Evolutionary conservation across 345 rosid species (phyloP), one percentile per base, ranked within the genome.

Genomic region (Euphorbia tirucalli): DNA sequence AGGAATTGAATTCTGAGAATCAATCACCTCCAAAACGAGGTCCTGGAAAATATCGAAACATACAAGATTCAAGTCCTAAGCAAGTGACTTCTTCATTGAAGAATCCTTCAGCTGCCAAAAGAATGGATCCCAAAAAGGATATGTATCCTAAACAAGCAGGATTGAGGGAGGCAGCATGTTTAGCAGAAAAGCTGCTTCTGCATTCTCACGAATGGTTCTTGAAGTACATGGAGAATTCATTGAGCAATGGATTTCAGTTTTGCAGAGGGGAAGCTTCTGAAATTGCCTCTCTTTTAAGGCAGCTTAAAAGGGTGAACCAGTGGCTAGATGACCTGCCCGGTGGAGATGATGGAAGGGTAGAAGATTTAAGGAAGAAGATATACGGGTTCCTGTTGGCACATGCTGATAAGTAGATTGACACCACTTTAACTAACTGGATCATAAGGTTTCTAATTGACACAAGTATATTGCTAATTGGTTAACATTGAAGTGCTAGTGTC

Each of bases 131-230:
- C 39, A 79, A 71, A 49, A 28, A 77, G 71, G 58, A 72, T 24
- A 43, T 52, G 18, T 31, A 68, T 59, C 25, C 46, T n/a, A 75
- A 59, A 37, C 74, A 76, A 79, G 74, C 48, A 22, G 75, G 75
- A 55, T 49, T 83, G 44, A 79, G 73, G n/a, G 78, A 80, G 77
- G 68, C 83, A 0, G 75, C 72, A 61, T 65, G 61, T 77, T 52
- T 86, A 75, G 85, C 75, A 0, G 82, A 84, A 13, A 81, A 82
- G 76, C 76, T 86, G 58, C 66, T 82, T 13, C 27, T 65, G 68
- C 82, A 76, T 80, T 82, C 82, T 9, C 74, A 77, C 54, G 71
- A 82, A 41, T 86, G 89, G 87, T 84, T 86, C 79, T 72, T 84
- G 69, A 77, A 79, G 62, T 82, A 82, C 72, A 77, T 84, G 70